phyloP scores from a whole-genome alignment of 306 rosid species.

The Hippophae tibetana region DNA sequence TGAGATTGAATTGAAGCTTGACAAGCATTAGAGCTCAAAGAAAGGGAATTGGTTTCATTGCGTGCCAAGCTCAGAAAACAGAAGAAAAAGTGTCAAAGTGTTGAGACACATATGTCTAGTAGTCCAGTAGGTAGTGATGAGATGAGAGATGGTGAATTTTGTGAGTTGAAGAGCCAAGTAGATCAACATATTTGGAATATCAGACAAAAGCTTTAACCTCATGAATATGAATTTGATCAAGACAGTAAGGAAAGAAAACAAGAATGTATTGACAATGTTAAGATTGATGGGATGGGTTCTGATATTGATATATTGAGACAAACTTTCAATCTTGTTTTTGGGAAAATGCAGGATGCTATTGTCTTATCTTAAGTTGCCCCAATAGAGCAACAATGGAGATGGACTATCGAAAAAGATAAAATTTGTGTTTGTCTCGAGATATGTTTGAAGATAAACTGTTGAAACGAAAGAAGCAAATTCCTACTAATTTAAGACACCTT shows the following conservation, averaged over 20 bases:
- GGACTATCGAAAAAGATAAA: conserved; percentile 44
- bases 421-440: conserved; percentile 34
- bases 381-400: conserved; percentile 61
- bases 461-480: conserved; percentile 28
- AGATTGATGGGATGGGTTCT: conserved; percentile 59
- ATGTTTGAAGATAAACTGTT: not conserved
- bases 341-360: conserved; percentile 57
- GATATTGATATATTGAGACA: conserved; percentile 71
- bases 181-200: conserved; percentile 51
- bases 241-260: conserved; percentile 15
- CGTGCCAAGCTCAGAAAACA: conserved; percentile 22
- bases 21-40: conserved; percentile 42
- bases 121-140: conserved; percentile 11
- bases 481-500: conserved; percentile 21
- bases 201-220: conserved; percentile 39
- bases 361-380: conserved; percentile 49
- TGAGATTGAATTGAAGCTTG: conserved; percentile 37
- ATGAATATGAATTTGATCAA: conserved; percentile 8
- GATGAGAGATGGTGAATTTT: conserved; percentile 23
- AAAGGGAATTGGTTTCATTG: conserved; percentile 35
- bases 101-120: conserved; percentile 14
- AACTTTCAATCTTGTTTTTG: conserved; percentile 69
- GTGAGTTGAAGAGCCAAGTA: conserved; percentile 29
- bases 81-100: conserved; percentile 14
- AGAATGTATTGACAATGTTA: not conserved